Percentiles rank a stretch among this genome's conserved stretches.
phyloP scores from a whole-genome alignment of 306 rosid genomes.

The Corylus heterophylla region DNA sequence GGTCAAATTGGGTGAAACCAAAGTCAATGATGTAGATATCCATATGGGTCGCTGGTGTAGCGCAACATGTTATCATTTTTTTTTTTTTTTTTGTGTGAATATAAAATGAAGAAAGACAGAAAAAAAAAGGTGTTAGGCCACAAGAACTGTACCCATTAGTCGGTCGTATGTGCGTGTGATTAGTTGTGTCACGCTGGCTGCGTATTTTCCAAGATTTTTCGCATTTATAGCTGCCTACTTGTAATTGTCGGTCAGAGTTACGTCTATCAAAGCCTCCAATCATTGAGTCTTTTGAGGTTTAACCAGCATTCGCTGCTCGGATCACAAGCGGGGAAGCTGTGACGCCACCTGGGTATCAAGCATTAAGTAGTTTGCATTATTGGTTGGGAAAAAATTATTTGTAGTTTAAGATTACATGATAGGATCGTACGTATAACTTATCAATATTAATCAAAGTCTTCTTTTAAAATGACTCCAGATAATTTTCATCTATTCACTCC shows the following conservation, averaged over 20 bases:
- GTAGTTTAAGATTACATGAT: too few species aligned
- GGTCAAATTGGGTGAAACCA: not conserved
- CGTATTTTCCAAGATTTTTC: conserved; percentile 35
- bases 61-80: not conserved
- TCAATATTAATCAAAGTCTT: too few species aligned
- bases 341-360: not conserved
- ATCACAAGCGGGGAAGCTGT: not conserved
- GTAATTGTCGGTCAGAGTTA: conserved; percentile 49
- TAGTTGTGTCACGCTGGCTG: conserved; percentile 42
- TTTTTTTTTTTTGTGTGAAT: not conserved
- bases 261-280: conserved; percentile 30
- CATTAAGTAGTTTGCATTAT: not conserved
- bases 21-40: not conserved
- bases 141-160: conserved; percentile 26
- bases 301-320: not conserved
- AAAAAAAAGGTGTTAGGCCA: conserved; percentile 26
- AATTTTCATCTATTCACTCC: too few species aligned
- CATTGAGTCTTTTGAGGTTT: conserved; percentile 17
- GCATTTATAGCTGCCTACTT: conserved; percentile 33
- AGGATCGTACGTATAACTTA: too few species aligned
- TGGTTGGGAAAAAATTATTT: not conserved
- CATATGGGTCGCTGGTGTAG: not conserved
- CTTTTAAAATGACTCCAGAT: too few species aligned
- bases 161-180: conserved; percentile 23
- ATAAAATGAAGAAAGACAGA: conserved; percentile 9